These are phyloP conservation scores for Iris macrosiphon DNA, from an alignment of 106 monocot species.

Conservation along the genomic window DNA sequence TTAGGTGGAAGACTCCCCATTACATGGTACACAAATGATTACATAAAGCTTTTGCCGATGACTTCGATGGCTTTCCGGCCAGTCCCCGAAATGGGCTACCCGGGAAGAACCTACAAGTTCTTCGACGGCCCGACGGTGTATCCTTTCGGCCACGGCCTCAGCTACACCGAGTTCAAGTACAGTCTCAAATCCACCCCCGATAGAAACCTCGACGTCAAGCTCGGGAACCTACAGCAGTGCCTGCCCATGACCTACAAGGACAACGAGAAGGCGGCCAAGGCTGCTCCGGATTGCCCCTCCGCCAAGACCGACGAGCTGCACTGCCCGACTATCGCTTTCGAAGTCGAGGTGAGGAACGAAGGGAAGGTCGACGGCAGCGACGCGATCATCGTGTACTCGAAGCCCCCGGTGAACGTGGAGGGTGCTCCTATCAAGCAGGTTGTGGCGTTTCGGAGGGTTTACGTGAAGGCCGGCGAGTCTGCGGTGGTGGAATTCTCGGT, in stretches of 20 bases:
- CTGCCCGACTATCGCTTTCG: neutral
- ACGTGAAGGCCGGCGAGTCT: neutral
- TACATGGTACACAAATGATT: neutral
- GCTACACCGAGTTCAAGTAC: neutral
- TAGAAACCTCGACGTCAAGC: neutral
- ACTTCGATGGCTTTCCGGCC: neutral
- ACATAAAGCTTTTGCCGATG: neutral
- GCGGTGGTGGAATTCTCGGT: neutral
- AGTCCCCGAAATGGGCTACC: neutral
- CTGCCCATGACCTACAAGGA: neutral
- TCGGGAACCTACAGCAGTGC: neutral
- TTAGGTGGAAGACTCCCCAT: neutral
- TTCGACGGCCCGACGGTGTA: neutral
- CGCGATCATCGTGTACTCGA: neutral
- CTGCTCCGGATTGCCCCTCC: neutral
- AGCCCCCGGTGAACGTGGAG: neutral
- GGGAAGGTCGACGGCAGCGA: neutral
- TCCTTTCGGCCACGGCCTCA: neutral
- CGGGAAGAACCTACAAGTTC: neutral
- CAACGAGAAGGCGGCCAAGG: neutral
- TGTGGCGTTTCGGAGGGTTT: neutral
- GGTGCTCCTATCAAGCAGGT: neutral
- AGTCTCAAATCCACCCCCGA: neutral
- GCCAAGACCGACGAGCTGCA: neutral
- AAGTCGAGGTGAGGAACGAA: neutral